Evolutionary conservation across 2,329 filamentous ascomycete species (phyloP), one percentile per base, ranked within the genome.

Genomic region (Bisporella sp.): DNA sequence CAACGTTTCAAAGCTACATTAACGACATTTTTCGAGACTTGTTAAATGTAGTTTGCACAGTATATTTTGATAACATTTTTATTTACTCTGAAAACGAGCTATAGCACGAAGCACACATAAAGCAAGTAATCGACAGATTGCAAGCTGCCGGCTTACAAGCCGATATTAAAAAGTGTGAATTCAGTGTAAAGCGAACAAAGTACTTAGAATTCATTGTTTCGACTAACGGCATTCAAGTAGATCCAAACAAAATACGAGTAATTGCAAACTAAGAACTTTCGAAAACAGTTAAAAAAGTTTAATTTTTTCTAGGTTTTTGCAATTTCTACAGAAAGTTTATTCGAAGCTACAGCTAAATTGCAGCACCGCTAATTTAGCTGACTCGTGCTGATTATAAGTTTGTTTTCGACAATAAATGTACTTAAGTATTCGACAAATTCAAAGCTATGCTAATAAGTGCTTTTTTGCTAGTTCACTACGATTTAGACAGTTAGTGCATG

Each of bases 201-300:
- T 54, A 51, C 33, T 35, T 54, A 7, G 44, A 48, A 2, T 51
- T 47, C 31, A 54, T 54, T 12, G 40, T 54, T 11, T 37, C 30
- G 13, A 50, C 7, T 1, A 21, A 43, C 8, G 41, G 48, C 2
- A 45, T 54, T 9, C 2, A 49, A 35, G 13, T 54, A 2, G 46
- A 54, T 39, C 37, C 32, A 39, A 21, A 21, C 21, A 21, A 21
- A 21, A 21, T 21, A 21, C 21, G 21, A 21, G 21, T 21, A 21
- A 21, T 21, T 21, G 21, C 21, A 21, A 21, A 21, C 21, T 21
- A 21, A 3, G 3, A 21, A 21, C 21, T 21, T 35, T 43, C 47
- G 47, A 49, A 47, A 43, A 44, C 40, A 50, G 31, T 21, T 43
- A 37, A 28, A 11, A 13, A 13, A 39, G 35, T 39, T 13, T 13